Percentiles rank a stretch among this genome's conserved stretches.
phyloP scores from a whole-genome alignment of 2,329 filamentous ascomycete species.

The Chlorencoelia australis region DNA sequence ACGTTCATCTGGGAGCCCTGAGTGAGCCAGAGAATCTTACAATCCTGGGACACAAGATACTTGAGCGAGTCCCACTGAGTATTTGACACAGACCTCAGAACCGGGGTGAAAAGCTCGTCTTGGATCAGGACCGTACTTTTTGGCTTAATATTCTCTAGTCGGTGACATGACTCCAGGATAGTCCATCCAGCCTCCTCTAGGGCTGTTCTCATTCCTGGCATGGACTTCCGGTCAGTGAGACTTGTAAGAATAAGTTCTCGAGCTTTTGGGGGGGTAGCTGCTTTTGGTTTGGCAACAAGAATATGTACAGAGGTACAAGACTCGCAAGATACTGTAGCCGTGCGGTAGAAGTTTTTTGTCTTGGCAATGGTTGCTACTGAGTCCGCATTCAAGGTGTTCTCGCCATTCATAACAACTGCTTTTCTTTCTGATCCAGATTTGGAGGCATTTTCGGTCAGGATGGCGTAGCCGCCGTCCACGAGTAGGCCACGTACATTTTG shows the following conservation, averaged over 20 bases:
- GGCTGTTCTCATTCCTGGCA: background rate
- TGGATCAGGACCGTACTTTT: conserved; percentile 5
- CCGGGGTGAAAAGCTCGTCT: conserved; percentile 10
- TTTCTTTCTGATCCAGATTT: background rate
- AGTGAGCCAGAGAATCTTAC: conserved; percentile 28
- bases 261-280: background rate
- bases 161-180: background rate
- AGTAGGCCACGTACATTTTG: conserved; percentile 5
- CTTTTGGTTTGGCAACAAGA: conserved; percentile 2
- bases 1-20: conserved; percentile 19
- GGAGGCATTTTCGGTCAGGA: conserved; percentile 4
- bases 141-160: background rate
- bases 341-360: conserved; percentile 2
- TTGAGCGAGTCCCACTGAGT: conserved; percentile 11
- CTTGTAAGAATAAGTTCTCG: conserved; percentile 4
- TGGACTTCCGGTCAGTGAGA: background rate
- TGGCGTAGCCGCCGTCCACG: conserved; percentile 2
- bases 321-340: conserved; percentile 5
- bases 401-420: background rate
- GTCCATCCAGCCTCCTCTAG: background rate
- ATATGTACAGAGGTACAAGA: conserved; percentile 2
- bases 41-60: background rate
- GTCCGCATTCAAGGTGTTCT: conserved; percentile 1
- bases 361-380: conserved; percentile 1
- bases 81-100: conserved; percentile 3